Evolutionary conservation across 768 basidiomycete species (phyloP), one percentile per base, ranked within the genome.

Genomic region (Tylopilus subfusipes): DNA sequence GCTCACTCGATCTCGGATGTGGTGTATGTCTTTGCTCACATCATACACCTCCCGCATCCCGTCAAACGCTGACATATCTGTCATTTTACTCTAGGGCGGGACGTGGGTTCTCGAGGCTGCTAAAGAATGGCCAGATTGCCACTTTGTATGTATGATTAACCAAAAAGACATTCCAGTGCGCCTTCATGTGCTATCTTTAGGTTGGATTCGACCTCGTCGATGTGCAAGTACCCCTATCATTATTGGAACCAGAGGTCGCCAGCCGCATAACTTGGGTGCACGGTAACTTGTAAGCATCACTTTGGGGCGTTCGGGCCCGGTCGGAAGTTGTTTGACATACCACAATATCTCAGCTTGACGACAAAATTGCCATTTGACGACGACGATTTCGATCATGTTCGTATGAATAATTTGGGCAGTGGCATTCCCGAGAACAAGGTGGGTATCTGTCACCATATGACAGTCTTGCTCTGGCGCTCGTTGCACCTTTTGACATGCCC

Each of bases 381-480:
- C 51, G 87, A 90, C 55, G 82, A 86, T 60, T 91, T 91, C 56
- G 89, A 91, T 67, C 82, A 87, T 66, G 82, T 91, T n/a, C 90
- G 86, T 60, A 80, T 90, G 48, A 77, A 81, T 55, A 73, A 75
- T 47, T 80, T 90, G 54, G 81, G 86, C 1, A 77, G 77, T 61
- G 87, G 81, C 16, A 81, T 90, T 29, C 87, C 86, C 7, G 89
- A 90, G 66, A 87, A 84, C 60, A 89, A 89, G 75, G 86, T 82
- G 48, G 42, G 59, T 19, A 14, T 31, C 13, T 2, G 16, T 6
- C 42, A 10, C 24, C 19, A 19, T 46, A 13, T 4, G 16, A n/a
- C n/a, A n/a, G n/a, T 39, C 25, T 16, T 21, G 10, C n/a, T 49
- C 21, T 36, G 10, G 7, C 3, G 8, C 22, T 27, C 9, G 38